Evolutionary conservation across 306 rosid genomes (phyloP), one percentile per base, ranked within the genome.

Genomic region (Prunus mira): DNA sequence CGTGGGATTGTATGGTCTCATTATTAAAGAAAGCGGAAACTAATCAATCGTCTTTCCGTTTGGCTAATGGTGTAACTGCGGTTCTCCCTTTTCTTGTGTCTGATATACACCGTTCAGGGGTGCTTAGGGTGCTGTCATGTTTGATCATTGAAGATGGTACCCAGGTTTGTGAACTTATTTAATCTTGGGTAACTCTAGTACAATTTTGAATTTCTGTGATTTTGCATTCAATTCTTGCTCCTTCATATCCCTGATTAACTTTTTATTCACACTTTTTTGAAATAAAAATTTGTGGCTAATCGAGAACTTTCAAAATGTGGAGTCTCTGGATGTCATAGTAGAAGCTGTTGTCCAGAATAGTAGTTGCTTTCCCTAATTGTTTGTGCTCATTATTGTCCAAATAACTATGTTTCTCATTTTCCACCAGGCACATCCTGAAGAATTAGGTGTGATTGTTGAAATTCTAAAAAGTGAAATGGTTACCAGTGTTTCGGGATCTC

Each of bases 381-480:
- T 64, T 72, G 67, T 84, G 57, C 69, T 69, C 17, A 75, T 34
- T 46, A 11, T 83, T 73, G 51, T 67, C 25, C 47, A 77, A 72
- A 58, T 84, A 74, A 78, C 51, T 57, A 80, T 71, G 67, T 18
- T 74, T 56, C 50, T 76, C 67, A 67, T 67, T 79, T 65, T 84
- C 76, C 71, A 5, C 75, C 92, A 96, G 99, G 97, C 84, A 75
- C 98, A 96, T 93, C 81, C 97, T 70, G 97, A 96, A 78, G 99
- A 96, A 76, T 88, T 96, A 69, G 95, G 99, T 51, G 79, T 84
- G 70, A 72, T 96, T 81, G 89, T 96, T 83, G 99, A 96, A 86
- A 88, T 88, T 85, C 87, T 96, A 67, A 96, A 96, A 86, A 91
- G 99, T 82, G 99, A 93, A 85, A 96, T 96, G 98, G 93, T 93